Conservation (phyloP, 2,329 filamentous ascomycete genomes). For the Truncatella angustata region DNA sequence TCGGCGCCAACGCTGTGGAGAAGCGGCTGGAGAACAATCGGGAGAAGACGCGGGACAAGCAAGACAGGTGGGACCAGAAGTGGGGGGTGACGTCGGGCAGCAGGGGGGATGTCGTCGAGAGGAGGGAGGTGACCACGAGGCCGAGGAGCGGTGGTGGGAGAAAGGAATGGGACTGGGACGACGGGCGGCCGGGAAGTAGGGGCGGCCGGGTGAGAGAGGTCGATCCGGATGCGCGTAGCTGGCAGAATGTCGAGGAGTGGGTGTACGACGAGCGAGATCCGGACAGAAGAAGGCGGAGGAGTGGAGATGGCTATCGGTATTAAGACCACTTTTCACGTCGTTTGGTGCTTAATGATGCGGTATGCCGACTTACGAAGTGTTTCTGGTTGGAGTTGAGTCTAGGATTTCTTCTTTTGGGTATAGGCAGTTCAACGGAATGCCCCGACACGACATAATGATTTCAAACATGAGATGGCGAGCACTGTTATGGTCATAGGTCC, state of each 20-base stretch:
- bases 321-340: not conserved
- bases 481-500: not conserved
- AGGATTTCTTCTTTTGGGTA: not conserved
- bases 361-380: too few relatives aligned
- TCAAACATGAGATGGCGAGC: not conserved
- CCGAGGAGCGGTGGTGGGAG: conserved; percentile 16
- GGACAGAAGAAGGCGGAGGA: not conserved
- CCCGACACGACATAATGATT: not conserved
- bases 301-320: conserved; percentile 5
- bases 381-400: not conserved
- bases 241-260: conserved; percentile 33
- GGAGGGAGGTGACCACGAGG: conserved; percentile 20
- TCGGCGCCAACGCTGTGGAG: conserved; percentile 45
- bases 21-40: conserved; percentile 28
- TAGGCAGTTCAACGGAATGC: not conserved
- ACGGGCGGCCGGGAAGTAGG: conserved; percentile 4
- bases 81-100: conserved; percentile 21
- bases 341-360: too few relatives aligned
- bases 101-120: conserved; percentile 16
- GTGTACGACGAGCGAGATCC: conserved; percentile 21
- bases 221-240: conserved; percentile 28
- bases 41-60: conserved; percentile 21
- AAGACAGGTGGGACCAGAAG: conserved; percentile 25
- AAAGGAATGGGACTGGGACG: conserved; percentile 16
- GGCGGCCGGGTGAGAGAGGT: conserved; percentile 16